Evolutionary conservation across 352 stramenopile genomes (phyloP), one percentile per base, ranked within the genome.

Genomic region (Phytophthora macrochlamydospora): DNA sequence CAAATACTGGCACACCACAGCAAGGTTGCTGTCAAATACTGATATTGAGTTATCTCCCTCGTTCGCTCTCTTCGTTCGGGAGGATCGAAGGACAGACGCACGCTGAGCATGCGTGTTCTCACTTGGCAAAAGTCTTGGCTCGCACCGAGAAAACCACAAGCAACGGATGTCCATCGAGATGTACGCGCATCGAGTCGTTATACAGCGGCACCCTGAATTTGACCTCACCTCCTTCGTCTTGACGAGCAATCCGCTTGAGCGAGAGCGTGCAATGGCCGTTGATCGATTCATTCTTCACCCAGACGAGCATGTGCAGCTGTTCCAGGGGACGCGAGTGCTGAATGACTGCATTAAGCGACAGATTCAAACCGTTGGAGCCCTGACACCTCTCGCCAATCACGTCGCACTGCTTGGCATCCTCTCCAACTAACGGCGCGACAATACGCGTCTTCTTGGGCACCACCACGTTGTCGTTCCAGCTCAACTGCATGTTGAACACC

Each of bases 91-190:
- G 61, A 49, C 52, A 58, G 48, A 72, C 62, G 68, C 68, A 75
- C 51, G 14, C 31, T 51, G n/a, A 35, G 49, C 3, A 55, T 62
- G 37, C 54, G 66, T 69, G 35, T 52, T 77, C 53, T 79, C 62
- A 91, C 79, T 92, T 92, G 37, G 81, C 85, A 56, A 93, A 93
- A n/a, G 82, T 92, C 55, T 93, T 93, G 73, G 71, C 85, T 71
- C 85, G 85, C 54, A 93, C 80, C 0, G 85, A 91, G 58, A 93
- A 93, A 44, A 91, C 74, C 9, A 92, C 77, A 24, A 92, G 70
- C 55, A 93, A 66, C 32, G 85, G 85, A 33, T 90, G 78, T 7
- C 78, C 76, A 43, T 93, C 79, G 35, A 92, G 81, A 44, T 90
- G 87, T 56, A 93, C 63, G 6, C 85, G 83, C 81, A 86, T 91